Conservation (phyloP, 2,329 filamentous ascomycete species). For the Claviceps sp. region DNA sequence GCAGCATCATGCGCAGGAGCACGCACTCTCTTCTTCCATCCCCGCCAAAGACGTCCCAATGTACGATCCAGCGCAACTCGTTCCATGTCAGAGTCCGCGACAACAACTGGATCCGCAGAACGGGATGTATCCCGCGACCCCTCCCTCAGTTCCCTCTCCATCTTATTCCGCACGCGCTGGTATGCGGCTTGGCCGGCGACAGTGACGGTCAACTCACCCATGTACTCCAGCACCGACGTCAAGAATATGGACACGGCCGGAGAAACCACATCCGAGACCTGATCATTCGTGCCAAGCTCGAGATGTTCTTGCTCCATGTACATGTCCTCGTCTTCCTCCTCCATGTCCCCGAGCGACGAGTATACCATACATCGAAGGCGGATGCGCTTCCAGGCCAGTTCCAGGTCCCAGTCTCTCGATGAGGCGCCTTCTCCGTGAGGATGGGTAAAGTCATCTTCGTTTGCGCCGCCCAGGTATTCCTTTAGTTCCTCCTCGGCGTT, state of each 20-base stretch:
- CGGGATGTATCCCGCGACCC: constrained; percentile 32
- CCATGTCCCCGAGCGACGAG: constrained; percentile 88
- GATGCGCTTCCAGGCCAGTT: constrained; percentile 86
- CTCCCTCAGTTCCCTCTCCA: constrained; percentile 45
- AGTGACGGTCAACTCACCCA: constrained; percentile 84
- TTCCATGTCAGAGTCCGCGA: constrained; percentile 87
- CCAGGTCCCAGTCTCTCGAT: constrained; percentile 66
- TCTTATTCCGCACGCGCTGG: constrained; percentile 46
- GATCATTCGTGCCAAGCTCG: constrained; percentile 41
- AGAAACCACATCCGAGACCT: constrained; percentile 58
- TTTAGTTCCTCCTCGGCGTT: constrained; percentile 77
- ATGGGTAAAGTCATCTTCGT: constrained; percentile 56
- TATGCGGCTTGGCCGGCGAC: constrained; percentile 76
- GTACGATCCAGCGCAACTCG: constrained; percentile 82
- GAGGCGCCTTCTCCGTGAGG: constrained; percentile 33
- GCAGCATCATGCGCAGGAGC: constrained; percentile 36
- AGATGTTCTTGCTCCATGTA: constrained; percentile 73
- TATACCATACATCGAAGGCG: constrained; percentile 96
- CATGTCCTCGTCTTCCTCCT: constrained; percentile 91
- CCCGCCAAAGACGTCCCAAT: constrained; percentile 79
- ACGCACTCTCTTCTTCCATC: constrained; percentile 81
- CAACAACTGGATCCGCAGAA: constrained; percentile 54
- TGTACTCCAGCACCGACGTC: constrained; percentile 84
- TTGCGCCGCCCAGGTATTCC: constrained; percentile 71
- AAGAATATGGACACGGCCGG: constrained; percentile 91